Conservation (phyloP, 148 eudicot species). For the Nepenthes gracilis region DNA sequence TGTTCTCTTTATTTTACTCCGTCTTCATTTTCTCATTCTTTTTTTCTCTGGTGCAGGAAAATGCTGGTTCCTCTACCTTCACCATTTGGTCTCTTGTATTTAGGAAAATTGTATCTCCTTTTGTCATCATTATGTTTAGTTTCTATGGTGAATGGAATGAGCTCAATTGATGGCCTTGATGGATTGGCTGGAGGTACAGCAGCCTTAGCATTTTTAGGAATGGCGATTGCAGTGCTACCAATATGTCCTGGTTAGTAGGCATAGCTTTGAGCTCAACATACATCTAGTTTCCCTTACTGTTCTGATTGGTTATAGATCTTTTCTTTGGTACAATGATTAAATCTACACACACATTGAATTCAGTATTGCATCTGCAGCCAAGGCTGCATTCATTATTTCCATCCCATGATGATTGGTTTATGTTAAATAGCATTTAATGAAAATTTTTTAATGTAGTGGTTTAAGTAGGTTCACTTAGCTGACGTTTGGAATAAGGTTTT, state of each 20-base stretch:
- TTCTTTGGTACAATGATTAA: too few relatives aligned
- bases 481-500: too few relatives aligned
- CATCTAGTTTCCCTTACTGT: neutral
- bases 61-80: conserved; percentile 84
- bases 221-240: conserved; percentile 92
- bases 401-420: too few relatives aligned
- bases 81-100: conserved; percentile 70
- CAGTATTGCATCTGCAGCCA: too few relatives aligned
- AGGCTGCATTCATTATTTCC: too few relatives aligned
- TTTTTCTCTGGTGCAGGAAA: conserved; percentile 41
- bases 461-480: too few relatives aligned
- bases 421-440: too few relatives aligned
- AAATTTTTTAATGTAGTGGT: too few relatives aligned
- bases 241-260: conserved; percentile 65
- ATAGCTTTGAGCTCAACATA: conserved; percentile 5
- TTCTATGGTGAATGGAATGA: conserved; percentile 61
- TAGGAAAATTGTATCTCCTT: conserved; percentile 49
- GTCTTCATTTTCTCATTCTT: neutral
- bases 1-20: too few relatives aligned
- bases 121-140: conserved; percentile 62
- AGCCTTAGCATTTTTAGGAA: conserved; percentile 81
- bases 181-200: conserved; percentile 92
- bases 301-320: neutral
- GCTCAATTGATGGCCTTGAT: conserved; percentile 66
- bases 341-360: too few relatives aligned